Evolutionary conservation across 306 rosid genomes (phyloP), one percentile per base, ranked within the genome.

Genomic region (Oxytropis ochrocephala): DNA sequence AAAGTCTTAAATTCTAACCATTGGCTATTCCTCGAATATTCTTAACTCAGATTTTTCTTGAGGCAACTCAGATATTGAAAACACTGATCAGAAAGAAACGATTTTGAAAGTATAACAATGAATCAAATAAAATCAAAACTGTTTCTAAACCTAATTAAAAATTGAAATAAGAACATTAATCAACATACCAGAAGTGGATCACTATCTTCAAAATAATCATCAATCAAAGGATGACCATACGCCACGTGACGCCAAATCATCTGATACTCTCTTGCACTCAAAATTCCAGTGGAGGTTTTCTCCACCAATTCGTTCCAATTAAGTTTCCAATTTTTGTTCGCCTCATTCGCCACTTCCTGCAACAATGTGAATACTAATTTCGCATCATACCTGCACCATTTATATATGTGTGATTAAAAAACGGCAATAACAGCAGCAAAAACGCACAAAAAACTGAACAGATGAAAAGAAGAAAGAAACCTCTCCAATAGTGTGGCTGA

Each of bases 241-340:
- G 96, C 96, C 49, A 93, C 43, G 81, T 88, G 91, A 18, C 86
- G 98, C 98, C 98, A 90, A 3, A 93, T 64, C 89, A 93, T 90
- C 64, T 84, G 96, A 78, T 79, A 88, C 76, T 93, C 96, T 64
- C 82, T 75, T 8, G 90, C 87, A 83, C 74, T 83, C 1, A 87
- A 81, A 74, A 93, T 90, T n/a, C 96, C 96, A 8, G 92, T 92
- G 1, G 92, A 75, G 8, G 88, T 85, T 43, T 77, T 80, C 38
- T 72, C 76, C 27, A 85, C 88, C 84, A 92, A 46, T n/a, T 64
- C 81, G 51, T 88, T 78, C 96, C 96, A 93, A 60, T 90, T 85
- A 24, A 90, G 76, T 68, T 90, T 86, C 44, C 7, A 29, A 3
- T n/a, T n/a, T n/a, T 24, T 24, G 3, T 67, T 68, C 2, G 89